Percentiles rank a stretch among this genome's conserved stretches.
Conservation (phyloP, 129 eudicot genomes). For the Sambucus nigra region DNA sequence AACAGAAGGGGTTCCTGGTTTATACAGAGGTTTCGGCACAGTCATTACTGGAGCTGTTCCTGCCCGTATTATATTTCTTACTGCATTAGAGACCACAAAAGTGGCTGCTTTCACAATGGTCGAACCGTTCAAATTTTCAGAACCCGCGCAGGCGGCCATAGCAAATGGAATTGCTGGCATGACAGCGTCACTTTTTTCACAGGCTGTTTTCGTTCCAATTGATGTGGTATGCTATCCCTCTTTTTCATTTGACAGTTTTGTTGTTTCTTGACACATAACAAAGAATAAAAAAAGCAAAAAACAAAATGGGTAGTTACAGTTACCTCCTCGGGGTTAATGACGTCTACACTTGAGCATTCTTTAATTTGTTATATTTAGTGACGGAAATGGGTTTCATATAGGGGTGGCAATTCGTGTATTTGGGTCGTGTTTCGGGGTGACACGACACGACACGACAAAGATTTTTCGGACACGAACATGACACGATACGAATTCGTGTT, state of each 20-base stretch:
- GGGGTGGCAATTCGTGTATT: no score
- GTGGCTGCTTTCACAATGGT: conserved; percentile 70
- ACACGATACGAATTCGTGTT: no score
- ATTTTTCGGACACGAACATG: no score
- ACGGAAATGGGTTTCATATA: no score
- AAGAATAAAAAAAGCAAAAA: no score
- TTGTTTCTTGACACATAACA: no score
- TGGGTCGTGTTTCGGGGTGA: no score
- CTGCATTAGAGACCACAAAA: conserved; percentile 91
- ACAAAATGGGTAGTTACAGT: no score
- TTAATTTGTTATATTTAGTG: no score
- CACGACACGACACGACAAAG: no score
- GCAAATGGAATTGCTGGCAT: conserved; percentile 97
- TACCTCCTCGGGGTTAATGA: no score
- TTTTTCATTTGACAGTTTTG: not conserved
- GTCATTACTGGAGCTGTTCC: conserved; percentile 92
- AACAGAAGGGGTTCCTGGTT: conserved; percentile 89
- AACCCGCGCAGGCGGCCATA: conserved; percentile 86
- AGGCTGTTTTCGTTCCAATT: conserved; percentile 83
- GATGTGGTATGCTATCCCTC: conserved; percentile 73
- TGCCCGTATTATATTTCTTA: conserved; percentile 78
- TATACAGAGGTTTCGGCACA: conserved; percentile 92
- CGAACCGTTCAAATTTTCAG: conserved; percentile 71
- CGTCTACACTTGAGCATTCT: no score
- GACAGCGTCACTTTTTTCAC: conserved; percentile 77